Percentiles rank a stretch among this genome's conserved stretches.
These are phyloP conservation scores for Rhizopus microsporus DNA, from an alignment of 371 early-diverging fungal genomes.

Conservation along the genomic window DNA sequence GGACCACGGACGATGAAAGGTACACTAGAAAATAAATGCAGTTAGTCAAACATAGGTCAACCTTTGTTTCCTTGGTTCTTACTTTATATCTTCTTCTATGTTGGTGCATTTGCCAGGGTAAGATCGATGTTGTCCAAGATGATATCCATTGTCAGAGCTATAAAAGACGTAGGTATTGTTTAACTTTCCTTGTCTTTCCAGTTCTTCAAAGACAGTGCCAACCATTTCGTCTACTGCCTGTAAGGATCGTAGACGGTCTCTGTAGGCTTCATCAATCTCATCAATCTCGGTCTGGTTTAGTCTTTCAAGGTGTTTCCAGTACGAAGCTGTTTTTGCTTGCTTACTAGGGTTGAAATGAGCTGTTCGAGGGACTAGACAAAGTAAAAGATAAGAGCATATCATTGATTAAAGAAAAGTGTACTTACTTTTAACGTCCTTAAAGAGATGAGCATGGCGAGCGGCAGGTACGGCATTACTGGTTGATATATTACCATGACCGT, in stretches of 20 bases:
- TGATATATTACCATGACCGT: constrained; percentile 13
- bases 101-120: constrained; percentile 61
- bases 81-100: constrained; percentile 67
- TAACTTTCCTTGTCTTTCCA: constrained; percentile 54
- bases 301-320: constrained; percentile 48
- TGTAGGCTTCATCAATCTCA: constrained; percentile 53
- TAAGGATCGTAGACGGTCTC: constrained; percentile 60
- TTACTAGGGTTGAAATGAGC: constrained; percentile 62
- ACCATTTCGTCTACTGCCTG: constrained; percentile 70
- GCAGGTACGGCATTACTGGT: constrained; percentile 54
- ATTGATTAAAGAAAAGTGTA: not conserved
- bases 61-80: constrained; percentile 1
- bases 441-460: constrained; percentile 51
- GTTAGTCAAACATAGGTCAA: not conserved
- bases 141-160: constrained; percentile 71
- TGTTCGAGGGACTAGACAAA: constrained; percentile 56
- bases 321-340: constrained; percentile 58
- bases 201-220: constrained; percentile 52
- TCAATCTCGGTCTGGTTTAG: constrained; percentile 43
- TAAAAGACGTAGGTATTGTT: constrained; percentile 70
- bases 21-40: constrained; percentile 31
- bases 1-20: constrained; percentile 69
- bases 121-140: constrained; percentile 66
- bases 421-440: constrained; percentile 52
- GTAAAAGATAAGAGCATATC: not conserved